A percentile compares a stretch with the other conserved stretches of the same genome.
phyloP scores from a whole-genome alignment of 257 asterid genomes.

The Solanum clarkiae region DNA sequence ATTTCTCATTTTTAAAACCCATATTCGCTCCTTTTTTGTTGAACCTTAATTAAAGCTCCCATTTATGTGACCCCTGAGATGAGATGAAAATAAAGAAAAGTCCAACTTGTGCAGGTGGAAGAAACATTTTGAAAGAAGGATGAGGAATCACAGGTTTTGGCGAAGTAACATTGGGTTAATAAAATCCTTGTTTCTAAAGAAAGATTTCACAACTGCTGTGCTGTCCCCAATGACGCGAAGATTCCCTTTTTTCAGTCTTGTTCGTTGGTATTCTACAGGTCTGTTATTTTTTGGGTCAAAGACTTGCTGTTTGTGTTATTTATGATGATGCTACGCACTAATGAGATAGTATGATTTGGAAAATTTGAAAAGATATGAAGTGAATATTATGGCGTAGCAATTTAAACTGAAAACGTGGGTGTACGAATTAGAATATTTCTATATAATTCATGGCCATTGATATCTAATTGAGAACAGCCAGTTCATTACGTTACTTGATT shows the following conservation, averaged over 20 bases:
- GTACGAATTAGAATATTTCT: background rate
- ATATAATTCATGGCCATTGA: background rate
- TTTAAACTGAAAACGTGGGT: background rate
- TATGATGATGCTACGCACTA: background rate
- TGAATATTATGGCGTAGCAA: background rate
- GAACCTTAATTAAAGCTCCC: no score
- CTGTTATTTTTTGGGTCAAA: background rate
- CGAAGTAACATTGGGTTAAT: background rate
- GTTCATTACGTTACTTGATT: background rate
- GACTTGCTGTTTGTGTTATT: background rate
- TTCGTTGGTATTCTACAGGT: slow-evolving; percentile 1
- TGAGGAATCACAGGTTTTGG: background rate
- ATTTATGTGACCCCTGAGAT: no score
- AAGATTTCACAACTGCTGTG: background rate
- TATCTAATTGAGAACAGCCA: background rate
- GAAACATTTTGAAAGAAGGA: background rate
- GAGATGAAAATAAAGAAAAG: no score
- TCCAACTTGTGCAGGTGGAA: background rate
- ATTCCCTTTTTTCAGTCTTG: background rate
- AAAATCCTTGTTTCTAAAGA: background rate
- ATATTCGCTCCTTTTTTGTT: no score
- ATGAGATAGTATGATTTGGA: background rate
- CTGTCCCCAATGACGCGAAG: background rate
- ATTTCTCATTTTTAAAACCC: no score
- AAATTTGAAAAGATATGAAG: background rate